Evolutionary conservation across 768 basidiomycete genomes (phyloP), one percentile per base, ranked within the genome.

Genomic region (Podaxis mareebaensis): DNA sequence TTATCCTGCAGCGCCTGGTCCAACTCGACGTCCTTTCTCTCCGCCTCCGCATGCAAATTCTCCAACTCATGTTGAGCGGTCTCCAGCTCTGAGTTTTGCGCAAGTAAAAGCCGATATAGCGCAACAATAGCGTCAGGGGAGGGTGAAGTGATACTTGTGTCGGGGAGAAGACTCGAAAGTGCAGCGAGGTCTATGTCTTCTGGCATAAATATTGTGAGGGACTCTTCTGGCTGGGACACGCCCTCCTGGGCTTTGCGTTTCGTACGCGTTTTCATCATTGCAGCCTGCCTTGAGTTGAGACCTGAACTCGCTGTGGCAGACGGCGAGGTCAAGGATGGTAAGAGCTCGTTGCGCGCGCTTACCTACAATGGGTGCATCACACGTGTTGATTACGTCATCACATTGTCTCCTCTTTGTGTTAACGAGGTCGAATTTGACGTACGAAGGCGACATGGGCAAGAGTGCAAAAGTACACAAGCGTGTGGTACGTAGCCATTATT

Each of bases 1-100:
- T 83, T 84, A 72, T 95, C 92, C 68, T 93, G 90, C 39, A 93
- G 73, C 5, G 91, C 87, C 75, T 94, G 92, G 72, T 95, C 93
- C 39, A 94, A 78, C 73, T 95, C 93, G 2, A 95, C 79, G 60
- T 93, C 92, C 72, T 89, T 90, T 73, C 83, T 84, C 68, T 91
- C 84, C 10, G 79, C 71, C 53, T 87, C 86, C 2, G 91, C 91
- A 48, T 81, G 85, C 63, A 83, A 75, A 65, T 89, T 89, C 72
- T 95, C 93, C 38, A 91, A 74, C 64, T 92, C 88, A 57, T 85
- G 78, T 54, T 84, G 81, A 2, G 81, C 74, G 63, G 74, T 77
- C 59, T 91, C 87, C 17, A 85, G 71, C 61, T 86, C 85, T 1
- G 77, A 70, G 5, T 79, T 79, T 64, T 92, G 87, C 0, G 82